Percentiles rank a stretch among this genome's conserved stretches.
Conservation (phyloP, 371 early-diverging fungal genomes). For the Batrachochytrium dendrobatidis region DNA sequence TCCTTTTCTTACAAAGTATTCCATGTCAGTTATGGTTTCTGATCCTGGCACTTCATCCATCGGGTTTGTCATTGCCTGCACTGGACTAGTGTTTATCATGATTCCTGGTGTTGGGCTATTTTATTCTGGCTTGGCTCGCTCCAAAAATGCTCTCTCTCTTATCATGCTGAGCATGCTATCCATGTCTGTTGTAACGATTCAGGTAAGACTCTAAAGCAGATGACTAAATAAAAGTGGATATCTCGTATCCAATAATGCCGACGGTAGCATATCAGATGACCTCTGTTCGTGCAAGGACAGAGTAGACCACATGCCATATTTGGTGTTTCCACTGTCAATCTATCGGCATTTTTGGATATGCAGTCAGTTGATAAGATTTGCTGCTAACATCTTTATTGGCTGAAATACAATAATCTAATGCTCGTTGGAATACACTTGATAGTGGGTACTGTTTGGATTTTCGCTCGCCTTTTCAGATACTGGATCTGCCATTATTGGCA, state of each 20-base stretch:
- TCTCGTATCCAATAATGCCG: not conserved
- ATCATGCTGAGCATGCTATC: conserved; percentile 65
- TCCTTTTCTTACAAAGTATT: too few species aligned
- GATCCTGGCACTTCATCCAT: too few species aligned
- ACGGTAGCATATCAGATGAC: not conserved
- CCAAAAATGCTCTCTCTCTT: conserved; percentile 43
- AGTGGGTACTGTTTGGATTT: conserved; percentile 87
- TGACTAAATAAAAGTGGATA: not conserved
- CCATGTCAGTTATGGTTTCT: too few species aligned
- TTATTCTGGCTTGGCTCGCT: conserved; percentile 84
- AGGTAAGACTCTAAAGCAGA: conserved; percentile 6
- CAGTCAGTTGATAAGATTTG: not conserved
- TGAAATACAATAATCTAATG: too few species aligned
- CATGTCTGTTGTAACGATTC: conserved; percentile 66
- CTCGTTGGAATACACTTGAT: too few species aligned
- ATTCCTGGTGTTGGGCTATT: conserved; percentile 49
- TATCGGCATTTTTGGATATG: too few species aligned
- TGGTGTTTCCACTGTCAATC: too few species aligned
- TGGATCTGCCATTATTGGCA: conserved; percentile 65
- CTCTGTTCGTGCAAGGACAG: too few species aligned
- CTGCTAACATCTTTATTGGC: too few species aligned
- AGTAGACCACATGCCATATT: conserved; percentile 1
- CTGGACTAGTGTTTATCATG: conserved; percentile 41
- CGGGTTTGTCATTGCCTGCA: too few species aligned
- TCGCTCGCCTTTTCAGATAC: conserved; percentile 74